phyloP scores from a whole-genome alignment of 1,139 yeast species.

The Diutina catenulata region DNA sequence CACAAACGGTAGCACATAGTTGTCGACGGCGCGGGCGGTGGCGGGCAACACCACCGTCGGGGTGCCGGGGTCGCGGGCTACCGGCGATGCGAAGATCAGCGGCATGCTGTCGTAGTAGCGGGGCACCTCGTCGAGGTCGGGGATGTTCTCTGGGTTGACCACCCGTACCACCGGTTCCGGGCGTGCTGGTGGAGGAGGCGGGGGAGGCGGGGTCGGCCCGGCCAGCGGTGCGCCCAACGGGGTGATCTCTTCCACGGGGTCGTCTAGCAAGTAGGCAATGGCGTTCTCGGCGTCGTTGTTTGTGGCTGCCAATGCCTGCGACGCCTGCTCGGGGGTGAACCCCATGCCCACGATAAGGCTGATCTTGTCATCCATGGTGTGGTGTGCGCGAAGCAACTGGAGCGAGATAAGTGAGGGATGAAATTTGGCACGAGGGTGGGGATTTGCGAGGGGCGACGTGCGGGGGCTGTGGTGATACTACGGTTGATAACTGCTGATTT shows the following conservation, averaged over 20 bases:
- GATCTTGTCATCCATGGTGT: constrained; percentile 1
- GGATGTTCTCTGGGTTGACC: not conserved
- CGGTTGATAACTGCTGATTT: too few species aligned
- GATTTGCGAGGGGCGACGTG: too few species aligned
- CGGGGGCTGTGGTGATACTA: too few species aligned
- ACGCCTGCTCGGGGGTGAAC: constrained; percentile 33
- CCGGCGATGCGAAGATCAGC: too few species aligned
- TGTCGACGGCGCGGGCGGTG: not conserved
- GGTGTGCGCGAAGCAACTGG: too few species aligned
- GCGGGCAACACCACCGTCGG: constrained; percentile 1
- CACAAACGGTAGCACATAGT: not conserved
- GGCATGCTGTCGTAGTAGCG: too few species aligned
- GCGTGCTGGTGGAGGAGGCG: too few species aligned
- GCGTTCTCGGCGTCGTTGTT: constrained; percentile 44
- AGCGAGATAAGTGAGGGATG: too few species aligned
- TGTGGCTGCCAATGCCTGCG: constrained; percentile 26
- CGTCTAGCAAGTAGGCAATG: constrained; percentile 39
- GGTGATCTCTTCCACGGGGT: constrained; percentile 7
- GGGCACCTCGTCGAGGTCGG: not conserved
- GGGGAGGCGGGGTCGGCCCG: not conserved
- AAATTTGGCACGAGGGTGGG: too few species aligned
- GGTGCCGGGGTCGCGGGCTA: too few species aligned
- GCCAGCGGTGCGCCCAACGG: not conserved
- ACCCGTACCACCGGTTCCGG: not conserved
- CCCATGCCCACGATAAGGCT: constrained; percentile 47